Conservation (phyloP, 2,329 filamentous ascomycete genomes). For the Taxawa tesnikishii region DNA sequence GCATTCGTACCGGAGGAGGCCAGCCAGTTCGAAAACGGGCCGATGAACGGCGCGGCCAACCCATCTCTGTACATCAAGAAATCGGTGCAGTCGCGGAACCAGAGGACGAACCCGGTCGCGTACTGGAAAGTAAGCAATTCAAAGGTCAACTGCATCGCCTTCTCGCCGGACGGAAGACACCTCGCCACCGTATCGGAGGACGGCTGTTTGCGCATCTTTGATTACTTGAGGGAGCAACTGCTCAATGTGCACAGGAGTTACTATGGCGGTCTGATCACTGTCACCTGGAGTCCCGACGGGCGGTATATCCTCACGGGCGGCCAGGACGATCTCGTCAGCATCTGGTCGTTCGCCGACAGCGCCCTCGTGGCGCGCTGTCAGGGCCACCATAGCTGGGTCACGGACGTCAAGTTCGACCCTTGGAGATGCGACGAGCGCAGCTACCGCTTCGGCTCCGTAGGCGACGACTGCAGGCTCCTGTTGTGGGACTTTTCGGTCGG, state of each 20-base stretch:
- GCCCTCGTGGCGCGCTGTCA: slow-evolving; percentile 83
- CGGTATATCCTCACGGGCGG: slow-evolving; percentile 93
- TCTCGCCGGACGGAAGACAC: slow-evolving; percentile 80
- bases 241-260: slow-evolving; percentile 80
- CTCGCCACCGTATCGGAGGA: slow-evolving; percentile 87
- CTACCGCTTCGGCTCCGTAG: slow-evolving; percentile 92
- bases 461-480: slow-evolving; percentile 80
- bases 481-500: slow-evolving; percentile 97
- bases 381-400: slow-evolving; percentile 93
- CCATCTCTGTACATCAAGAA: slow-evolving; percentile 62
- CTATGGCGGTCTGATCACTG: slow-evolving; percentile 84
- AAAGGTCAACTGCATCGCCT: slow-evolving; percentile 79
- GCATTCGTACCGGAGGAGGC: slow-evolving; percentile 59
- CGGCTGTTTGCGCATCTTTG: slow-evolving; percentile 76
- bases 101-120: slow-evolving; percentile 84
- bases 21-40: slow-evolving; percentile 16
- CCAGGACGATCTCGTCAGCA: slow-evolving; percentile 90
- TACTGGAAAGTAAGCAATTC: slow-evolving; percentile 89
- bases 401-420: slow-evolving; percentile 83
- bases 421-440: slow-evolving; percentile 95
- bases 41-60: slow-evolving; percentile 14
- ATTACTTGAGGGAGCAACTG: slow-evolving; percentile 83
- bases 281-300: slow-evolving; percentile 95
- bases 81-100: slow-evolving; percentile 85
- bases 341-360: slow-evolving; percentile 81